These are phyloP conservation scores for Calonectria leucothoes DNA, from an alignment of 2,329 filamentous ascomycete species.

Conservation along the genomic window DNA sequence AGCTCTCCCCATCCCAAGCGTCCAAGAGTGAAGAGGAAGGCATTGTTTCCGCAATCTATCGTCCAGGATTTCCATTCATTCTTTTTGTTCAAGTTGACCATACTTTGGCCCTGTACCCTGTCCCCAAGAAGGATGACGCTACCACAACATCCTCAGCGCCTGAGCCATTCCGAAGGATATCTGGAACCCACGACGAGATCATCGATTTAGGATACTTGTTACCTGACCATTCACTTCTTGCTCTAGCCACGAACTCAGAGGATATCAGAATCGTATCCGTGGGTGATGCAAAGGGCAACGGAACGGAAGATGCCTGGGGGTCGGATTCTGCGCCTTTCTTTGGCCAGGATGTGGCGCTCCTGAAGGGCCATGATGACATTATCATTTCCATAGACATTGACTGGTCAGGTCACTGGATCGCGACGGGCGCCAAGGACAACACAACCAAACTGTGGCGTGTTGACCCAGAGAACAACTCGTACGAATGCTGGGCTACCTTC, in stretches of 20 bases:
- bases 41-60: slow-evolving; percentile 79
- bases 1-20: slow-evolving; percentile 81
- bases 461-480: slow-evolving; percentile 80
- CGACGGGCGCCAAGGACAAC: slow-evolving; percentile 96
- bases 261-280: slow-evolving; percentile 90
- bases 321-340: slow-evolving; percentile 70
- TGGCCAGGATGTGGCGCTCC: slow-evolving; percentile 85
- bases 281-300: slow-evolving; percentile 48
- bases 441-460: slow-evolving; percentile 91
- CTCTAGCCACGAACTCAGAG: slow-evolving; percentile 94
- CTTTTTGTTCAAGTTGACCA: slow-evolving; percentile 91
- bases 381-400: slow-evolving; percentile 95
- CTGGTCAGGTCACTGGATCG: slow-evolving; percentile 97
- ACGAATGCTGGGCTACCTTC: slow-evolving; percentile 83
- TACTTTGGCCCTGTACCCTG: slow-evolving; percentile 79
- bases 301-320: slow-evolving; percentile 34
- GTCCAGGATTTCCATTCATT: slow-evolving; percentile 74
- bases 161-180: slow-evolving; percentile 80
- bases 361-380: slow-evolving; percentile 94
- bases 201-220: slow-evolving; percentile 93
- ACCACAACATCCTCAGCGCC: slow-evolving; percentile 49
- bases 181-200: slow-evolving; percentile 96
- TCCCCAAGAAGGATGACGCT: slow-evolving; percentile 53
- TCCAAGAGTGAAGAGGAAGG: slow-evolving; percentile 70
- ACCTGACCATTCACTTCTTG: slow-evolving; percentile 82